Evolutionary conservation across 306 rosid species (phyloP).

Genomic region (Carpinus viminea): DNA sequence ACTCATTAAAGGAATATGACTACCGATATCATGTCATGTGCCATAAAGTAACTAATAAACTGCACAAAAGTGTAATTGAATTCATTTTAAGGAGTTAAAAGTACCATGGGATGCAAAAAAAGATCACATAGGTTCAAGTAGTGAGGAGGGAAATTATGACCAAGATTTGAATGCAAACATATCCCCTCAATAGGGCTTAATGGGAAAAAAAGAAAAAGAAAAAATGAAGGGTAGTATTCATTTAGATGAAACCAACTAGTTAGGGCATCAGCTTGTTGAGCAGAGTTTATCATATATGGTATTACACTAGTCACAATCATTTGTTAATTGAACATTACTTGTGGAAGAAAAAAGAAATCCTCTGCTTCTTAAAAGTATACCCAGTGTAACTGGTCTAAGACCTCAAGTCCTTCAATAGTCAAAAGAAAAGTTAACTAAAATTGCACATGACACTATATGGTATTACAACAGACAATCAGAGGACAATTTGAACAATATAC

Average conservation of each 20-base stretch:
- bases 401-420: neutral
- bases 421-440: neutral
- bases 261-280: neutral
- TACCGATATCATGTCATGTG: neutral
- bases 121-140: neutral
- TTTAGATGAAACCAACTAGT: neutral
- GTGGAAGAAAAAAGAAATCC: neutral
- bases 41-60: neutral
- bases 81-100: neutral
- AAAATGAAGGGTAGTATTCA: no score
- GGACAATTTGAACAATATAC: neutral
- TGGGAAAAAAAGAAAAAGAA: neutral
- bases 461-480: neutral
- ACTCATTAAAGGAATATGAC: neutral
- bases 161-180: neutral
- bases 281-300: neutral
- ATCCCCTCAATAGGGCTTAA: neutral
- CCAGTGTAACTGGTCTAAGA: neutral
- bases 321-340: neutral
- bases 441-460: neutral
- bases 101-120: neutral
- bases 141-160: neutral
- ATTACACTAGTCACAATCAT: neutral
- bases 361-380: neutral
- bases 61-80: neutral